Evolutionary conservation across 2,329 filamentous ascomycete genomes (phyloP), one percentile per base, ranked within the genome.

Genomic region (Torrubiella hemipterigena): DNA sequence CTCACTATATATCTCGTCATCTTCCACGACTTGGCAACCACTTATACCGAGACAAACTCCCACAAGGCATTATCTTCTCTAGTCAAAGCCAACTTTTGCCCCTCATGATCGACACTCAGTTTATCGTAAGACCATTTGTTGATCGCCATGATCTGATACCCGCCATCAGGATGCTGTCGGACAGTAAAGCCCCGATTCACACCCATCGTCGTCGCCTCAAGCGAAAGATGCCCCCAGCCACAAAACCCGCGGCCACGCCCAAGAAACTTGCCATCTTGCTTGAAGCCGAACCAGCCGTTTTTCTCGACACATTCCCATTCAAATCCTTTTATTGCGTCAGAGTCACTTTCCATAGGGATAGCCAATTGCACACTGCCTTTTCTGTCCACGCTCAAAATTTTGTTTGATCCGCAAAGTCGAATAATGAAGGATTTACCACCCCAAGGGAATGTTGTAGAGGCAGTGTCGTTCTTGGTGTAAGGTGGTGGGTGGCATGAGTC

Each of bases 221-320:
- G 24, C 24, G 15, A 27, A 13, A 27, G 24, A 27, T 27, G 7
- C 8, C 24, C 24, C 24, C 24, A 27, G 24, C 24, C 24, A 27
- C 24, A 11, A 14, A 27, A 27, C 24, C 24, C 24, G 24, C 24
- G 24, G 15, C 24, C 24, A 14, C 24, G 24, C 24, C 24, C 24
- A 14, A 27, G 24, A 14, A 27, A 27, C 24, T 27, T 27, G 24
- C 24, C 24, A 27, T 27, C 24, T 11, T 27, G 24, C 24, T 14
- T 27, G 13, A 27, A 27, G 24, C 24, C 24, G 24, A 27, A 27
- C 24, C 24, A 27, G 24, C 24, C 24, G 24, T 27, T 27, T 14
- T 27, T 27, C 24, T 27, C 24, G 24, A 27, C 24, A 27, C 24
- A 27, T 27, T 27, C 24, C 24, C 24, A 27, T 14, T 27, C 12